Percentiles rank a stretch among this genome's conserved stretches.
Evolutionary conservation across 108 stramenopile genomes (phyloP).

Genomic region (Skeletonema marinoi): DNA sequence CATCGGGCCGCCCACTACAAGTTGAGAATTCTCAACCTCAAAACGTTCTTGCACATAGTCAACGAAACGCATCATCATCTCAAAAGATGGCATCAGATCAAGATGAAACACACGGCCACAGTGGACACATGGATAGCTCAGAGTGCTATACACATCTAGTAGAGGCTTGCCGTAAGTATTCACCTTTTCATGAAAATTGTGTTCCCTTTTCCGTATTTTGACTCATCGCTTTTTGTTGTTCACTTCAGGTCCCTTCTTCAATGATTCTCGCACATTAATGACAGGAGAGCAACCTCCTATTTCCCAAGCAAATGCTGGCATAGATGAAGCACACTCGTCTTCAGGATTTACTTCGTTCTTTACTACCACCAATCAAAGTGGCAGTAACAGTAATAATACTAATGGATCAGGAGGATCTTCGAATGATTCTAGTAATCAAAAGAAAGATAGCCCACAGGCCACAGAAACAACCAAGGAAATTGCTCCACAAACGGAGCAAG

Average conservation of each 20-base stretch:
- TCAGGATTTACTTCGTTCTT: slow-evolving; percentile 59
- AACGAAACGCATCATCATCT: too few relatives aligned
- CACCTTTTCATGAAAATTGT: background rate
- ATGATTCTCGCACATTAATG: slow-evolving; percentile 16
- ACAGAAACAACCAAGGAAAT: background rate
- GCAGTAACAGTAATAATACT: slow-evolving; percentile 23
- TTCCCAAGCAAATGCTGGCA: background rate
- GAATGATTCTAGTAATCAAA: background rate
- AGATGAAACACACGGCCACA: background rate
- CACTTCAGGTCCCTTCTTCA: slow-evolving; percentile 20
- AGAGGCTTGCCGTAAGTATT: slow-evolving; percentile 24
- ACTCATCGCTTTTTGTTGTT: background rate
- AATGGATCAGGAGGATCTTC: slow-evolving; percentile 12
- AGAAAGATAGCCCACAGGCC: slow-evolving; percentile 5
- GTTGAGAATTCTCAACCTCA: background rate
- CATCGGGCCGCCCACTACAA: background rate
- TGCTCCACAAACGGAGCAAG: background rate
- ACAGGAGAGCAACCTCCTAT: background rate
- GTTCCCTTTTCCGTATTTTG: background rate
- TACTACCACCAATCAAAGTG: slow-evolving; percentile 46
- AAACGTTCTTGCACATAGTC: background rate
- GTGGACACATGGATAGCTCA: background rate
- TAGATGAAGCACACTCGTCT: slow-evolving; percentile 37
- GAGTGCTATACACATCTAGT: slow-evolving; percentile 32
- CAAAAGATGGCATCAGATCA: background rate